These are phyloP conservation scores for Lactarius psammicola DNA, from an alignment of 768 basidiomycete genomes.

Conservation along the genomic window DNA sequence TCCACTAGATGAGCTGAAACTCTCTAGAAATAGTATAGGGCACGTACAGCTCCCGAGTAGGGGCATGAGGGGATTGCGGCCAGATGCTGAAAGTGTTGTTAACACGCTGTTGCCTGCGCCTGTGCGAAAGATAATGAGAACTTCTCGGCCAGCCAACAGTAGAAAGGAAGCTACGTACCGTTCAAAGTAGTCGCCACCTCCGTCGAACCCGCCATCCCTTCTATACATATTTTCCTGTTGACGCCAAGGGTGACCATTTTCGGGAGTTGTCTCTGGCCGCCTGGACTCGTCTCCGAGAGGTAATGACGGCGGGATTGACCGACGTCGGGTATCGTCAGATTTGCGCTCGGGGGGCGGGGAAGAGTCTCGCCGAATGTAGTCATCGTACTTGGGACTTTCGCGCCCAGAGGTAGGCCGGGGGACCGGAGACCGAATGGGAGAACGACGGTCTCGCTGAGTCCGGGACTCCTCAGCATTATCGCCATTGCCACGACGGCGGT, in stretches of 20 bases:
- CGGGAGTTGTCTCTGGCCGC: constrained; percentile 23
- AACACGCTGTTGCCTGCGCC: constrained; percentile 70
- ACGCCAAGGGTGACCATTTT: constrained; percentile 44
- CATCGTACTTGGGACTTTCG: constrained; percentile 57
- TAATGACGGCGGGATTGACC: constrained; percentile 35
- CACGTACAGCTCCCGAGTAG: constrained; percentile 56
- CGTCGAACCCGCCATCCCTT: constrained; percentile 36
- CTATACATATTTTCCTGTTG: constrained; percentile 51
- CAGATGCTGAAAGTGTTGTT: constrained; percentile 60
- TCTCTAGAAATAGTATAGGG: not conserved
- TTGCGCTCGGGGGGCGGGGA: not conserved
- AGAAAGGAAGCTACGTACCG: constrained; percentile 46
- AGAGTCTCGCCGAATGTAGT: constrained; percentile 46
- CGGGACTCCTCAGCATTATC: constrained; percentile 1
- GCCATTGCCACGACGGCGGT: constrained; percentile 27
- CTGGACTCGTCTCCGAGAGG: constrained; percentile 14
- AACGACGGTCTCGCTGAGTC: not conserved
- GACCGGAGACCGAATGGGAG: constrained; percentile 16
- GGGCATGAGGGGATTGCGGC: constrained; percentile 78
- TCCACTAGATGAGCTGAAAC: constrained; percentile 5
- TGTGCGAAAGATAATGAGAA: constrained; percentile 34
- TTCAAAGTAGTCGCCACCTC: constrained; percentile 61
- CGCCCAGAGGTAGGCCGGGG: constrained; percentile 25
- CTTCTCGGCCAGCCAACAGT: constrained; percentile 15
- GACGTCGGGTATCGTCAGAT: not conserved